Conservation (phyloP, 1,284 basidiomycete species). For the Stygiomarasmius scandens region DNA sequence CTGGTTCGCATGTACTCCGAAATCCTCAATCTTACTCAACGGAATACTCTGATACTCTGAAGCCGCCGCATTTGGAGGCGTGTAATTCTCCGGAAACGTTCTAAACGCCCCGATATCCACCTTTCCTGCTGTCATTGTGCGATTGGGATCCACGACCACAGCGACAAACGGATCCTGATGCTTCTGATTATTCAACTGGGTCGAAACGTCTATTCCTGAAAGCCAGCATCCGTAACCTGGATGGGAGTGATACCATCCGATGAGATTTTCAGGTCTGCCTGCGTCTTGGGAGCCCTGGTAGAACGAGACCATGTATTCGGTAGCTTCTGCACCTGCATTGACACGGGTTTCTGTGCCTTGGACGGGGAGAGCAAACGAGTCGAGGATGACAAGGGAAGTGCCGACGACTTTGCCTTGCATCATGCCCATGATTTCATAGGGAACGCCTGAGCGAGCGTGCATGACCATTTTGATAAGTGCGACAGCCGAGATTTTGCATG, state of each 20-base stretch:
- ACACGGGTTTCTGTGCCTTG: constrained; percentile 99
- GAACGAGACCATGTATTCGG: constrained; percentile 98
- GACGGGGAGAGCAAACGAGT: constrained; percentile 95
- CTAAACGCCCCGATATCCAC: constrained; percentile 99
- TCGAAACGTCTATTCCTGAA: constrained; percentile 95
- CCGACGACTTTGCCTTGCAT: constrained; percentile 98
- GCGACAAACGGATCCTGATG: constrained; percentile 97
- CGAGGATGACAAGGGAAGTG: constrained; percentile 88
- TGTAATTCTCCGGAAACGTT: constrained; percentile 93
- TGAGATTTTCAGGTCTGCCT: constrained; percentile 82
- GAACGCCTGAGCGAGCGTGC: constrained; percentile 95
- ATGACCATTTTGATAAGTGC: constrained; percentile 99
- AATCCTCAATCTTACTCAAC: constrained; percentile 93
- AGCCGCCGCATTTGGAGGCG: constrained; percentile 68
- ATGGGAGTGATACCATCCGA: constrained; percentile 99
- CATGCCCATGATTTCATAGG: constrained; percentile 98
- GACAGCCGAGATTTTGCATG: constrained; percentile 93
- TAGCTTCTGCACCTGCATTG: constrained; percentile 94
- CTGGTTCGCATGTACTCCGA: constrained; percentile 96
- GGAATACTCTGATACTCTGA: constrained; percentile 95
- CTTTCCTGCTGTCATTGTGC: constrained; percentile 96
- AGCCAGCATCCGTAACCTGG: constrained; percentile 98
- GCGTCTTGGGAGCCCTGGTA: constrained; percentile 81
- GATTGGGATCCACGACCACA: constrained; percentile 96
- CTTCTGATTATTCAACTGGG: constrained; percentile 93